phyloP scores from a whole-genome alignment of 2,329 filamentous ascomycete genomes.

The Westerdykella ornata region DNA sequence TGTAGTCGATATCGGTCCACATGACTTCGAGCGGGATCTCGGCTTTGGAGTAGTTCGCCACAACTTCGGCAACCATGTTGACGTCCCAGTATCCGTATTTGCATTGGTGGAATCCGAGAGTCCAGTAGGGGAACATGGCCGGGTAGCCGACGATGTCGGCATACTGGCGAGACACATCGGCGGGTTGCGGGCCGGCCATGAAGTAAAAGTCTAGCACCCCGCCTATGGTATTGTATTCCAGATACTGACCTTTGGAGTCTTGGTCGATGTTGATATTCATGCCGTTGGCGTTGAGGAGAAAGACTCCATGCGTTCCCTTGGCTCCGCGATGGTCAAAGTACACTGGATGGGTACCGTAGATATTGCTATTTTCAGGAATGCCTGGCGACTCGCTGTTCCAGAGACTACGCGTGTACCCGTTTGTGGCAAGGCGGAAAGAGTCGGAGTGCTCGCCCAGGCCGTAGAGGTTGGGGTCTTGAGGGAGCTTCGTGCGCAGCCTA shows the following conservation, averaged over 20 bases:
- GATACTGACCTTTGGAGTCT: conserved; percentile 54
- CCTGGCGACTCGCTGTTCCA: conserved; percentile 62
- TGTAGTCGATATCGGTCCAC: conserved; percentile 70
- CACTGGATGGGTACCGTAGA: conserved; percentile 65
- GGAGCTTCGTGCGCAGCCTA: conserved; percentile 63
- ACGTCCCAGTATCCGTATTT: conserved; percentile 51
- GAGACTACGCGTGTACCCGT: conserved; percentile 60
- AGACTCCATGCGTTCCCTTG: conserved; percentile 24
- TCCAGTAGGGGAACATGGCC: conserved; percentile 49
- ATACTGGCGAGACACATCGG: conserved; percentile 46
- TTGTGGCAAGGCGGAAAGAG: conserved; percentile 58
- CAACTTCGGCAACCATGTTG: conserved; percentile 59
- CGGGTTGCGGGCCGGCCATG: conserved; percentile 43
- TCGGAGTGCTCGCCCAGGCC: conserved; percentile 74
- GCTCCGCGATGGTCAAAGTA: conserved; percentile 62
- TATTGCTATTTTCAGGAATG: conserved; percentile 55
- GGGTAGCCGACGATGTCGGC: conserved; percentile 45
- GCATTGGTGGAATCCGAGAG: conserved; percentile 49
- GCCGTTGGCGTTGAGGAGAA: conserved; percentile 16
- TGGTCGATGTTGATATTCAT: conserved; percentile 69
- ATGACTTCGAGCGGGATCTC: conserved; percentile 64
- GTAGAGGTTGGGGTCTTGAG: conserved; percentile 63
- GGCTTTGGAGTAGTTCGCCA: conserved; percentile 60
- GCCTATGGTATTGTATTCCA: conserved; percentile 74
- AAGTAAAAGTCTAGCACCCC: conserved; percentile 64